Base-by-base conservation (phyloP, 345 rosid species). In the Brassica cretica region DNA sequence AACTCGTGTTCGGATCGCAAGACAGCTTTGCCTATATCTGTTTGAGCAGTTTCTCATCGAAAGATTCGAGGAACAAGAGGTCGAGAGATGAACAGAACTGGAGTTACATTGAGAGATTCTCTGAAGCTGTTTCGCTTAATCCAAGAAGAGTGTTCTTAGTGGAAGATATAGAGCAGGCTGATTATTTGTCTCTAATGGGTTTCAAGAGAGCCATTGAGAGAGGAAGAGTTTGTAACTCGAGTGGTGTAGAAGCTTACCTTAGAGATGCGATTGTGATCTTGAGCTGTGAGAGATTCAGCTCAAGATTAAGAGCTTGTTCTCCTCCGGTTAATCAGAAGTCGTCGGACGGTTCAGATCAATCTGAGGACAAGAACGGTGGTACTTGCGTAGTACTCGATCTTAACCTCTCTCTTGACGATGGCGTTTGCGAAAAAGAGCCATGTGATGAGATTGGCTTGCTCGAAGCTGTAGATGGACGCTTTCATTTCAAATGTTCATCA, bases 81-180 rank as follows among this genome's bases (percentile, higher is more conserved):
- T 76, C 87, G 56, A 82, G 93, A 82, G 86, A 86, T 68, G 90
- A 85, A 64, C 82, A 85, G 67, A 87, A 70, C 51, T 85, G 82
- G 75, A 83, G 91, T 24, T 87, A 81, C 78, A 87, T 93, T 5
- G 89, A 91, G 76, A 85, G 88, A 72, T 90, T 93, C 67, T 78
- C 83, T 1, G 92, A 93, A 77, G 95, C 91, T 4, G 84, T 86
- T 6, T 81, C 87, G 1, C 67, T 29, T 3, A 83, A 93, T 77
- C 96, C 97, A 1, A 92, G 75, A 37, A 79, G 98, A 73, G 96
- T 93, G n/a, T 91, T 93, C 80, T 83, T 91, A 1, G 78, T 93
- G 8, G 94, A 90, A 74, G 97, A 91, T 68, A 85, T 88, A 18
- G 98, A 89, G 59, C 92, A 89, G 83, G 87, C 94, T 2, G 93